Conservation (phyloP, 805 yeast genomes). For the Nakazawaea wickerhamii region DNA sequence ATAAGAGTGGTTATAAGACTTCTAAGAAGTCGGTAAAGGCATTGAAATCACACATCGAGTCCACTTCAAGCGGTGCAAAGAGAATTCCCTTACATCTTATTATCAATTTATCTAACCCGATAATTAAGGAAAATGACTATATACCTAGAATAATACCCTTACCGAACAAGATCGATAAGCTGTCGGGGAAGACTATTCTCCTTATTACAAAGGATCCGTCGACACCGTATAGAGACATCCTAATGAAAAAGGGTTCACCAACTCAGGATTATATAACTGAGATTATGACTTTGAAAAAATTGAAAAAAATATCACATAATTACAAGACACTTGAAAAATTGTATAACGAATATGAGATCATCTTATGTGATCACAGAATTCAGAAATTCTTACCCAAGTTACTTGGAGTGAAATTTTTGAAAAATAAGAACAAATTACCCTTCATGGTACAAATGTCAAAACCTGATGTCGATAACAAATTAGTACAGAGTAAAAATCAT, state of each 20-base stretch:
- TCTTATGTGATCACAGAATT: constrained; percentile 66
- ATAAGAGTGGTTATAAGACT: constrained; percentile 14
- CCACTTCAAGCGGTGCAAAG: constrained; percentile 11
- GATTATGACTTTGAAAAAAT: constrained; percentile 52
- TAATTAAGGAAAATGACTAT: constrained; percentile 39
- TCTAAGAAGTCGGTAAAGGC: constrained; percentile 24
- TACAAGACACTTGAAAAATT: constrained; percentile 41
- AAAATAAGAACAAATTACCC: constrained; percentile 59
- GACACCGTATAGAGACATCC: constrained; percentile 42
- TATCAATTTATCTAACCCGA: constrained; percentile 42
- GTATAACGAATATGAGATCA: constrained; percentile 57
- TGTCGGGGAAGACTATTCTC: constrained; percentile 46
- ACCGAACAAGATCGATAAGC: constrained; percentile 42
- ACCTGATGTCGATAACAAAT: constrained; percentile 28
- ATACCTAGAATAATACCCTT: constrained; percentile 58
- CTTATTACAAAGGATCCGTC: constrained; percentile 75
- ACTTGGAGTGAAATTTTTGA: constrained; percentile 56
- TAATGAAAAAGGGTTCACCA: constrained; percentile 42
- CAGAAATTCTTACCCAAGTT: constrained; percentile 54
- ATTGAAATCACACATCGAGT: constrained; percentile 25
- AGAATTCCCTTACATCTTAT: constrained; percentile 33
- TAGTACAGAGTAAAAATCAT: constrained; percentile 23
- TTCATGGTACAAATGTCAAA: constrained; percentile 58
- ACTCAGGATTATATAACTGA: constrained; percentile 61
- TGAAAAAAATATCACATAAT: constrained; percentile 41